Evolutionary conservation across 2,329 filamentous ascomycete genomes (phyloP), one percentile per base, ranked within the genome.

Genomic region (Zalaria obscura): DNA sequence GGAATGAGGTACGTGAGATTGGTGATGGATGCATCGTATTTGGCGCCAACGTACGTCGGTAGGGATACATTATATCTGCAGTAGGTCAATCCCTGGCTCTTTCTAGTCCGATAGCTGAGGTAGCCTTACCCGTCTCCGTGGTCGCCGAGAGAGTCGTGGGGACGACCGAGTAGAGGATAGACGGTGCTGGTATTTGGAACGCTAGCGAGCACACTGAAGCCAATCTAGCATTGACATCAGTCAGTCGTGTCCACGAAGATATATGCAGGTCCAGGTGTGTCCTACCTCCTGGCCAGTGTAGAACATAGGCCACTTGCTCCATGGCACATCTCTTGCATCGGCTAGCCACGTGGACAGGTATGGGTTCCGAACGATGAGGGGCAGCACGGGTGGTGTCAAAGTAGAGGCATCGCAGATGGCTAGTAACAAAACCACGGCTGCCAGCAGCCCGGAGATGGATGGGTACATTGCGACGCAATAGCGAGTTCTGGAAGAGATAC

Each of bases 251-350:
- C 33, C n/a, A n/a, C 7, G n/a, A 32, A 7, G 29, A n/a, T 7
- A n/a, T 32, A n/a, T 7, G n/a, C 7, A 7, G 27, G 5, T n/a
- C 18, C 26, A 11, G 7, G 8, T 18, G 5, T 6, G 29, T 42
- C 57, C 41, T 58, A 75, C 70, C 55, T 80, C 70, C 52, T 77
- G 68, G 29, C 83, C 82, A 5, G 80, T 83, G 70, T 79, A 88
- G 59, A 88, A 87, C 59, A 89, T 89, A 25, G 86, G 86, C 86
- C 86, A 93, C 62, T 76, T 73, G 41, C 76, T 72, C 85, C 85
- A 93, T 2, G 86, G 86, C 36, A 71, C 70, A 42, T 80, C 73
- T 50, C 86, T 72, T 34, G 84, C 83, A 58, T 74, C 71, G 38
- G 69, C 68, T 43, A 85, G 65, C 70, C 59, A 73, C 52, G 66